Evolutionary conservation across 1,284 basidiomycete species (phyloP), one percentile per base, ranked within the genome.

Genomic region (Veloporphyrellus conicus): DNA sequence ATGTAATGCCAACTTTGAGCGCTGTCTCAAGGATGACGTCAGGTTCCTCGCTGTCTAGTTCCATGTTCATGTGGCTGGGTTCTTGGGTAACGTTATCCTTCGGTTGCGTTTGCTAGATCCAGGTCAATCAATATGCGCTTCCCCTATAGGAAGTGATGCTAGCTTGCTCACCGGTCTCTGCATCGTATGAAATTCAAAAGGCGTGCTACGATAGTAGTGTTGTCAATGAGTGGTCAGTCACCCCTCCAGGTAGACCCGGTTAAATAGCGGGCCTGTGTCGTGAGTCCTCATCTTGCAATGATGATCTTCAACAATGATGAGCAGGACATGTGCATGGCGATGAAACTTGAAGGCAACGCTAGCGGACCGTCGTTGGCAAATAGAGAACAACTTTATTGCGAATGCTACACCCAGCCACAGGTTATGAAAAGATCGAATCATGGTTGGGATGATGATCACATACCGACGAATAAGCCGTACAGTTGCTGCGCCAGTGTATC

Each of bases 151-250:
- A 37, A 23, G 37, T 46, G 51, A 51, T 40, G 53, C 44, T 41
- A 38, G 31, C 10, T 6, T n/a, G n/a, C 49, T 45, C 45, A 59
- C 63, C 48, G 50, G 59, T 41, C 37, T 42, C 41, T 50, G 52
- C 59, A 64, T 61, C 52, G 31, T 32, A 32, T 32, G 27, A 47
- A 34, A 64, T 64, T 45, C 59, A 66, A 62, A 54, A 53, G 52
- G 60, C 45, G 53, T 50, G 62, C 52, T 54, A 41, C 47, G 54
- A 54, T 15, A 46, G 51, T 48, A 46, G 49, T 34, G 25, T 29
- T 50, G 48, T 48, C 53, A 43, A 42, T 41, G 59, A 44, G 25
- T 28, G 35, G 48, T 49, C 46, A 39, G 47, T 44, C 52, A 41
- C 25, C 20, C 31, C 35, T 46, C 33, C 43, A 39, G 40, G 16